Evolutionary conservation across 164 flowering plant genomes (phyloP), one percentile per base, ranked within the genome.

Genomic region (Platanus orientalis): DNA sequence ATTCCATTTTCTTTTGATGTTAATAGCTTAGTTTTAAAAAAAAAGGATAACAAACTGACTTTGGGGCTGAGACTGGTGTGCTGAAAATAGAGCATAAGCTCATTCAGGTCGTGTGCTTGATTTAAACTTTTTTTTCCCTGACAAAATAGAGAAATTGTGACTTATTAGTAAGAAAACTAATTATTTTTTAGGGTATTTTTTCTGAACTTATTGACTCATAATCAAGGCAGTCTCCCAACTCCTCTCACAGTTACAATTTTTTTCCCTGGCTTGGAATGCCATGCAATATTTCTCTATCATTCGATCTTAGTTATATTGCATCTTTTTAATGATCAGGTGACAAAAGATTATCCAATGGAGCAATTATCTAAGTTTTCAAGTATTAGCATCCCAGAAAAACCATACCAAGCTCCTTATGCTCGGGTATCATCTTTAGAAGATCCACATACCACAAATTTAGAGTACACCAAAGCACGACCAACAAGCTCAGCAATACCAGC

Each of bases 391-490:
- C 51, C 59, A 58, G 84, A 71, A 64, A 79, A 81, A 64, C 71
- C 84, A 29, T 84, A 83, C 72, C 78, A 78, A 49, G 90, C 92
- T 49, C 95, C 97, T 39, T 69, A 61, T 76, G 92, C 89, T 51
- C 81, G 88, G 57, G 75, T 65, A 40, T 89, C 99, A 66, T 91
- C 96, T 64, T 39, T 89, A 61, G 96, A 86, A 74, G 92, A 88
- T 61, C 84, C 93, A 57, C 78, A 78, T 59, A 80, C 88, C 54
- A 53, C 61, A 42, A 79, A 73, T 55, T 78, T 79, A 14, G 93
- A 84, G 36, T 87, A 81, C 55, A 71, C 74, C 4, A 81, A 77
- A 69, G 86, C 83, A 50, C 76, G 82, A 25, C 75, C 80, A 59
- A 62, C 79, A 66, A 77, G 62, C 71, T 63, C 80, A 42, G 78